Evolutionary conservation across 2,329 filamentous ascomycete genomes (phyloP).

Genomic region (Ilyonectria mors-panacis): DNA sequence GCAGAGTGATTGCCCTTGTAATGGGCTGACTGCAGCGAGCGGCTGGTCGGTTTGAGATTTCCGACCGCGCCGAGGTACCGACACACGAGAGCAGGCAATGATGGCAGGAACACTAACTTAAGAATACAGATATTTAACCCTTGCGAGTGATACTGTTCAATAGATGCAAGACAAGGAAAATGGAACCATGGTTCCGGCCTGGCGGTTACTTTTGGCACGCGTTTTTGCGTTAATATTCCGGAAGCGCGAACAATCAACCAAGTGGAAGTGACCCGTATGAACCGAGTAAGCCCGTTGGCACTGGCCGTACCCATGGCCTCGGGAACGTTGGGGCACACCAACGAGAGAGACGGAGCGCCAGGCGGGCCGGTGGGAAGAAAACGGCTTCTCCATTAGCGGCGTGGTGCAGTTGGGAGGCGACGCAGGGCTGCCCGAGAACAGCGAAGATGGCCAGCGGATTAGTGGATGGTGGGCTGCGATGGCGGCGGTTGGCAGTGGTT

Average conservation of each 20-base stretch:
- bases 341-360: conserved; percentile 31
- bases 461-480: conserved; percentile 32
- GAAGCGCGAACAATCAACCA: background rate
- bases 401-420: background rate
- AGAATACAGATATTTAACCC: too few relatives aligned
- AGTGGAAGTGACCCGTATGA: background rate
- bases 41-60: conserved; percentile 39
- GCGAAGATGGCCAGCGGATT: conserved; percentile 15
- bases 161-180: conserved; percentile 2
- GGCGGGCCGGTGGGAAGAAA: conserved; percentile 41
- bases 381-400: conserved; percentile 7
- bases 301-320: background rate
- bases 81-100: background rate
- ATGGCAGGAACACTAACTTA: background rate
- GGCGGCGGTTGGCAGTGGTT: conserved; percentile 22
- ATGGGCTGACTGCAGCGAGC: conserved; percentile 16
- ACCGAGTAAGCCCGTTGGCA: conserved; percentile 7
- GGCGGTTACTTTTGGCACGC: background rate
- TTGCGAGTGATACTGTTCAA: background rate
- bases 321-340: conserved; percentile 9
- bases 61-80: conserved; percentile 17
- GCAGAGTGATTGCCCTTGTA: background rate
- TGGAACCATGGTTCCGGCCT: background rate
- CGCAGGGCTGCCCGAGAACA: conserved; percentile 9
- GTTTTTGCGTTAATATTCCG: conserved; percentile 5